These are phyloP conservation scores for Alternaria atra DNA, from an alignment of 2,329 filamentous ascomycete species.

Conservation along the genomic window DNA sequence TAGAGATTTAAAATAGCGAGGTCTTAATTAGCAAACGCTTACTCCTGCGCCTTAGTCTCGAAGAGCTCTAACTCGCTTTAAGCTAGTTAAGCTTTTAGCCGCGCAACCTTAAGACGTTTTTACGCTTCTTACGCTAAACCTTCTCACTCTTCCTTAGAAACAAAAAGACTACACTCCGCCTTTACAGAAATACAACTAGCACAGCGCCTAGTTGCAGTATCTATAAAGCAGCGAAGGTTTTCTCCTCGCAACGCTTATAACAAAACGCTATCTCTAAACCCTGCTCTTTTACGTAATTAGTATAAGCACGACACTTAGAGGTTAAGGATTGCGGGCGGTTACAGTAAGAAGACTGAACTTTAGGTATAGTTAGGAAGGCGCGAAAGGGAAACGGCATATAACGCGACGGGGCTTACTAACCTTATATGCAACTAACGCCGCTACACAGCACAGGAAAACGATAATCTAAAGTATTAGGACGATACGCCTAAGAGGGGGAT, in stretches of 20 bases:
- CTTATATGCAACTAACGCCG: background rate
- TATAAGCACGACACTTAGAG: background rate
- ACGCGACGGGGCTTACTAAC: background rate
- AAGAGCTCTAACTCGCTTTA: background rate
- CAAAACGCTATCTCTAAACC: background rate
- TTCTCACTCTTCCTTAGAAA: conserved; percentile 1
- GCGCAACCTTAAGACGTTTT: background rate
- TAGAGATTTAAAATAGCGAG: background rate
- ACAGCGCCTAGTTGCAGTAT: background rate
- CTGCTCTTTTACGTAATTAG: background rate
- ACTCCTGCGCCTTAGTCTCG: background rate
- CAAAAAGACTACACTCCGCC: background rate
- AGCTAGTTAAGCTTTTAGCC: background rate
- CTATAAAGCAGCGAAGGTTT: background rate
- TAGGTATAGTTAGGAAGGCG: conserved; percentile 5
- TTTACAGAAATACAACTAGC: background rate
- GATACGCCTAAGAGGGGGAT: background rate
- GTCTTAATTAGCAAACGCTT: background rate
- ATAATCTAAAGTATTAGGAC: background rate
- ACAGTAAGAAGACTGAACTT: background rate
- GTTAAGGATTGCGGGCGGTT: background rate
- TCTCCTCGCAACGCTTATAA: background rate
- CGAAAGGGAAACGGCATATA: background rate
- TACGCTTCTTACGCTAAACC: background rate
- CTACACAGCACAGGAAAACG: too few species aligned